Evolutionary conservation across 2,329 filamentous ascomycete species (phyloP).

Genomic region (Dactylellina haptotyla): DNA sequence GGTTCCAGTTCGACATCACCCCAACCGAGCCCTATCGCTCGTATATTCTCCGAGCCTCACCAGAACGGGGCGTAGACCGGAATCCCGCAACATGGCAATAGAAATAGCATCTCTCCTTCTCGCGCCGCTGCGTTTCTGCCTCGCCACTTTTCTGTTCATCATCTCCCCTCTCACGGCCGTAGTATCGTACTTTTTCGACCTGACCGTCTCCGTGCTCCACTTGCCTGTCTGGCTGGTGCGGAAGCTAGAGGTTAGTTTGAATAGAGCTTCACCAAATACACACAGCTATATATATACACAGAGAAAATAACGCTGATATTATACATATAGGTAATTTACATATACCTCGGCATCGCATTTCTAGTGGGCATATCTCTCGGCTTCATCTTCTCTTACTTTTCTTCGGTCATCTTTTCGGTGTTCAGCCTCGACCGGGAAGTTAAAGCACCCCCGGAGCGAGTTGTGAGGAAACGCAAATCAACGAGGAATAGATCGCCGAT

Average conservation of each 20-base stretch:
- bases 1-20: too few species aligned
- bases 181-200: slow-evolving; percentile 17
- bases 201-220: slow-evolving; percentile 16
- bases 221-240: slow-evolving; percentile 34
- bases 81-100: background rate
- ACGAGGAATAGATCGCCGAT: background rate
- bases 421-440: slow-evolving; percentile 11
- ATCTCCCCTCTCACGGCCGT: slow-evolving; percentile 44
- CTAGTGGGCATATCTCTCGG: slow-evolving; percentile 35
- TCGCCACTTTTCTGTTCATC: slow-evolving; percentile 29
- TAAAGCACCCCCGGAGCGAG: background rate
- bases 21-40: too few species aligned
- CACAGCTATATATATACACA: background rate
- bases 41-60: too few species aligned
- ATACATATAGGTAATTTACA: slow-evolving; percentile 33
- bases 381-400: slow-evolving; percentile 37
- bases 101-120: slow-evolving; percentile 17
- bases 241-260: slow-evolving; percentile 29
- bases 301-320: background rate
- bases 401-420: slow-evolving; percentile 25
- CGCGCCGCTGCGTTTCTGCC: slow-evolving; percentile 14
- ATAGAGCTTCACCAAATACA: background rate
- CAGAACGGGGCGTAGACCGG: too few species aligned
- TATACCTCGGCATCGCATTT: slow-evolving; percentile 40
- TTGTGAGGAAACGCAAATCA: background rate